These are phyloP conservation scores for Homolaphlyctis polyrhiza DNA, from an alignment of 371 early-diverging fungal species.

Conservation along the genomic window DNA sequence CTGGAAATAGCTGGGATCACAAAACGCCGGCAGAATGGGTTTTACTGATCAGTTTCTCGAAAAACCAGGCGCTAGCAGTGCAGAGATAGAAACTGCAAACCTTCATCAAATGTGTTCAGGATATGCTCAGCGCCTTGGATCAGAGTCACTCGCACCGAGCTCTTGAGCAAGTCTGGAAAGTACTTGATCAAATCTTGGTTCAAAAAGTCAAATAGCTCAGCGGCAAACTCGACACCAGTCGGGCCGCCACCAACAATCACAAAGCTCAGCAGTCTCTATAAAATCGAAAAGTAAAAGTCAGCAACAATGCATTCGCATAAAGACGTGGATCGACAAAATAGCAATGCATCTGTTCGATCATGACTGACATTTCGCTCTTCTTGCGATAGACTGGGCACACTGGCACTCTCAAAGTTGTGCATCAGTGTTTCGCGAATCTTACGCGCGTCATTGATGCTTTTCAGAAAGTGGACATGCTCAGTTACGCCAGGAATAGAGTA, in stretches of 20 bases:
- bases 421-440: conserved; percentile 25
- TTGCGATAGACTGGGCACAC: conserved; percentile 22
- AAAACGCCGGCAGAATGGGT: neutral
- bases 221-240: conserved; percentile 37
- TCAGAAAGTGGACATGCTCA: conserved; percentile 76
- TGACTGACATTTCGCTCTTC: conserved; percentile 18
- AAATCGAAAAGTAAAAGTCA: neutral
- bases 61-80: too few species aligned
- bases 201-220: conserved; percentile 19
- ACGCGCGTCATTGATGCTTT: conserved; percentile 41
- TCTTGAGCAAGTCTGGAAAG: conserved; percentile 22
- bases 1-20: conserved; percentile 25
- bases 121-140: conserved; percentile 64
- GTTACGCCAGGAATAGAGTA: conserved; percentile 81
- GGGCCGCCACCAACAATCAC: conserved; percentile 50
- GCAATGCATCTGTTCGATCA: neutral
- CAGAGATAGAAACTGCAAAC: too few species aligned
- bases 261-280: conserved; percentile 9
- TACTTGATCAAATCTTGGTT: conserved; percentile 38
- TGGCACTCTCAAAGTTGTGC: conserved; percentile 28
- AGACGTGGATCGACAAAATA: neutral
- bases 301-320: neutral
- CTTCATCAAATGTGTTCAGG: conserved; percentile 31
- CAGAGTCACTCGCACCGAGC: conserved; percentile 40
- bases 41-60: too few species aligned